Evolutionary conservation across 2,329 filamentous ascomycete species (phyloP).

Genomic region (Cladosporium sp.): DNA sequence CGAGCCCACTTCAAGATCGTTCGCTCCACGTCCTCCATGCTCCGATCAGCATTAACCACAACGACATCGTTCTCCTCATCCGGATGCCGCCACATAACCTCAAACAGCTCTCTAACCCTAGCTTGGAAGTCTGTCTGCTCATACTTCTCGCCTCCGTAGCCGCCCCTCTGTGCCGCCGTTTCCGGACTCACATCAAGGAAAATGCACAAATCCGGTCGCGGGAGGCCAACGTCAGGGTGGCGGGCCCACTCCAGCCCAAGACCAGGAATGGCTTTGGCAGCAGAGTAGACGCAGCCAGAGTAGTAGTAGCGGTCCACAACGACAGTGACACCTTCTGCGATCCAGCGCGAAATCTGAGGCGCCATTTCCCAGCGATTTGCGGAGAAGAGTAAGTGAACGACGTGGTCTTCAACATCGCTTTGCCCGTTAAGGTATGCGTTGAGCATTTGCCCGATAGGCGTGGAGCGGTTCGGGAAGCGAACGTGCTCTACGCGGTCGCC

Average conservation of each 20-base stretch:
- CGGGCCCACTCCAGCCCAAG: slow-evolving; percentile 79
- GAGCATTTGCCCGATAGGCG: slow-evolving; percentile 84
- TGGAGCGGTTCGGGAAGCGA: slow-evolving; percentile 76
- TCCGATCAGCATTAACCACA: slow-evolving; percentile 56
- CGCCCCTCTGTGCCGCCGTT: slow-evolving; percentile 73
- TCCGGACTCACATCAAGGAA: slow-evolving; percentile 81
- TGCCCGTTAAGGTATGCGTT: slow-evolving; percentile 75
- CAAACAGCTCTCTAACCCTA: slow-evolving; percentile 74
- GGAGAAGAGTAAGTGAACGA: slow-evolving; percentile 85
- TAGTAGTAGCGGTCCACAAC: slow-evolving; percentile 94
- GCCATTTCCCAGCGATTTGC: slow-evolving; percentile 83
- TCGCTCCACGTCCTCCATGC: slow-evolving; percentile 54
- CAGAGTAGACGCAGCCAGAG: slow-evolving; percentile 89
- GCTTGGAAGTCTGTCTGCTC: slow-evolving; percentile 82
- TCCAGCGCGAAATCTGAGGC: slow-evolving; percentile 44
- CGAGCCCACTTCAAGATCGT: slow-evolving; percentile 35
- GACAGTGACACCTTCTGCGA: slow-evolving; percentile 71
- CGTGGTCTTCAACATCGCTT: slow-evolving; percentile 78
- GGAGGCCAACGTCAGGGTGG: slow-evolving; percentile 80
- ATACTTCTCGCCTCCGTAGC: slow-evolving; percentile 86
- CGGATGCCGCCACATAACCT: slow-evolving; percentile 46
- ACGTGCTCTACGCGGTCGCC: slow-evolving; percentile 60
- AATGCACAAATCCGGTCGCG: slow-evolving; percentile 81
- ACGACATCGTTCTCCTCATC: slow-evolving; percentile 56
- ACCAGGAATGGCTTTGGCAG: slow-evolving; percentile 75